A percentile compares a stretch with the other conserved stretches of the same genome.
Conservation (phyloP, 768 basidiomycete genomes). For the Russula sp. region DNA sequence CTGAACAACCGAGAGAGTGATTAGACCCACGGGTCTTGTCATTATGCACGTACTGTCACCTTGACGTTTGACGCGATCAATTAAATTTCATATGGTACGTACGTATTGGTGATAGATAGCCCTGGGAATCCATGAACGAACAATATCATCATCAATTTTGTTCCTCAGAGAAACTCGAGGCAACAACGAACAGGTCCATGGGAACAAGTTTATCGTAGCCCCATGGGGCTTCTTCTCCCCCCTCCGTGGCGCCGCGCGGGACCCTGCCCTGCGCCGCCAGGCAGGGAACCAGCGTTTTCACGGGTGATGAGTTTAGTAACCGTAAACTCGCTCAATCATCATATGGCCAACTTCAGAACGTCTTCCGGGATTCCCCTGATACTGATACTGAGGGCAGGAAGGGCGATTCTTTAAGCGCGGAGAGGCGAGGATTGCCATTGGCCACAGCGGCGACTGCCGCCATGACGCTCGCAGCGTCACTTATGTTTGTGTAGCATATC, state of each 20-base stretch:
- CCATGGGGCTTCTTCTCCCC: not conserved
- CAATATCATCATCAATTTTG: no score
- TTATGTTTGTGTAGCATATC: no score
- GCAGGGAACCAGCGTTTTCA: not conserved
- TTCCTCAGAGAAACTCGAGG: not conserved
- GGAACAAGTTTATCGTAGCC: not conserved
- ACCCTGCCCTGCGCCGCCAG: no score
- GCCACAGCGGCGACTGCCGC: slow-evolving; percentile 26
- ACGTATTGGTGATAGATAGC: slow-evolving; percentile 2
- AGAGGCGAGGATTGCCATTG: slow-evolving; percentile 22
- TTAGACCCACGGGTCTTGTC: no score
- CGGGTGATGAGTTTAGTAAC: not conserved
- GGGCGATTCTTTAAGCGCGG: slow-evolving; percentile 27
- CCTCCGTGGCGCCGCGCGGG: no score
- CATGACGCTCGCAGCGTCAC: slow-evolving; percentile 28
- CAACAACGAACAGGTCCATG: not conserved
- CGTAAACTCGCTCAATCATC: no score
- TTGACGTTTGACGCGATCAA: not conserved
- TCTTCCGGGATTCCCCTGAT: slow-evolving; percentile 15
- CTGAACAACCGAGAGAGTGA: not conserved
- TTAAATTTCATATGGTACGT: not conserved
- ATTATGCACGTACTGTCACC: not conserved
- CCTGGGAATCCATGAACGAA: no score
- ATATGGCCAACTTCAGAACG: not conserved
- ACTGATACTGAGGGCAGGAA: slow-evolving; percentile 29